Base-by-base conservation (phyloP, 768 basidiomycete species). In the Leccinum truebloodii region DNA sequence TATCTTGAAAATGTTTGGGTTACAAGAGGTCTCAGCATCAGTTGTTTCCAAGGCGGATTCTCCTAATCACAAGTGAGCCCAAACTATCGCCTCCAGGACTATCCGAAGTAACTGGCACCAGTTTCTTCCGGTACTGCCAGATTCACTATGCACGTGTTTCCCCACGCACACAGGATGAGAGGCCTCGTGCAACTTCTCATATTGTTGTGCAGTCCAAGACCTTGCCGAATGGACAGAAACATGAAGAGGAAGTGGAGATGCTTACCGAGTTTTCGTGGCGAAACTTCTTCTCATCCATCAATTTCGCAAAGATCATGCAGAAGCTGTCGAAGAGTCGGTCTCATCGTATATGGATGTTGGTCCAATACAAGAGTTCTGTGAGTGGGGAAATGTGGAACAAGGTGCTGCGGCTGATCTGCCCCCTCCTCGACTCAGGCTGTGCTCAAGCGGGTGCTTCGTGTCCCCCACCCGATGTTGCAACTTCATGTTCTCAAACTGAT, bases 311-410 rank as follows among this genome's bases (percentile, higher is more conserved):
- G 74, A 91, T 99, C 63, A 90, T 99, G 87, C 96, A 99, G 73
- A 98, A 98, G 75, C 73, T 99, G 63, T 95, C 95, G 2, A 99
- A 99, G 75, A 89, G 90, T 65, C 87, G 95, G 39, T 92, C 92
- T 2, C 94, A 98, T 74, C 83, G 97, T 24, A 97, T 98, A 60
- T 89, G 91, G 80, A 91, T 98, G 85, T 81, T 99, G 54, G 93
- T 95, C 8, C 95, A 97, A 69, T 98, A 98, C 79, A 99, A 98
- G 80, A 95, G 94, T 71, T 96, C 95, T 35, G 95, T 97, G 65
- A 69, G 89, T 74, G 16, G 30, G 24, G n/a, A 22, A 48, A 46
- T 14, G 14, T 39, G 14, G 49, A 54, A 48, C 32, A 41, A 46
- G 20, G n/a, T 6, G 9, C 20, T 13, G 10, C 6, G 5, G 32